Percentiles rank a stretch among this genome's conserved stretches.
phyloP scores from a whole-genome alignment of 176 grass and related monocot species.

The Pontederia crassipes region DNA sequence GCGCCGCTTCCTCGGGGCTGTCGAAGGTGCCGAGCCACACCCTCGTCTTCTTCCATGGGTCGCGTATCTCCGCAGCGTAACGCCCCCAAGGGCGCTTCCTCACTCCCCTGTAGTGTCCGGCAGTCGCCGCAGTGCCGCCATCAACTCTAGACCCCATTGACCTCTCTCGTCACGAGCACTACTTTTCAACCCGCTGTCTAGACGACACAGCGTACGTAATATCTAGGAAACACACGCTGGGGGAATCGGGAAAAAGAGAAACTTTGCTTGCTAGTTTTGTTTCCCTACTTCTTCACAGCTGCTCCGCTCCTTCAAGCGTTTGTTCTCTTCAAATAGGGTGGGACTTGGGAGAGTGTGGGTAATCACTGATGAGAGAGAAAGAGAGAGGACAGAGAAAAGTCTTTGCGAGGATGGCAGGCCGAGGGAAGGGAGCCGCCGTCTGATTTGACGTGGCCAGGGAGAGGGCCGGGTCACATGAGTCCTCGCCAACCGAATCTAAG shows the following conservation, averaged over 20 bases:
- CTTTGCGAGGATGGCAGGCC: no score
- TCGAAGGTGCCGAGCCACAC: constrained; percentile 98
- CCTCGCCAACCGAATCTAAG: neutral
- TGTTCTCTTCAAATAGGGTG: no score
- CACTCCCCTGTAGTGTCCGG: constrained; percentile 65
- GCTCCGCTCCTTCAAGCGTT: no score
- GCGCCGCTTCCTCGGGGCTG: constrained; percentile 74
- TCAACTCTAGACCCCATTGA: neutral
- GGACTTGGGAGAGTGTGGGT: no score
- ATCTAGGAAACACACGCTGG: no score
- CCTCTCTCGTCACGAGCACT: neutral
- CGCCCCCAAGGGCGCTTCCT: constrained; percentile 86
- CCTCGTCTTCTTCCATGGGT: constrained; percentile 86
- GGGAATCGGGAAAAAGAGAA: no score
- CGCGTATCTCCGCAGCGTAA: constrained; percentile 94
- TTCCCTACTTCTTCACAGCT: no score
- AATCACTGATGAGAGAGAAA: no score
- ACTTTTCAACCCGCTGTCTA: no score
- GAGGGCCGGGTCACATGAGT: constrained; percentile 2
- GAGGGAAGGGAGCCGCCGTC: constrained; percentile 44
- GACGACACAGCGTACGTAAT: no score
- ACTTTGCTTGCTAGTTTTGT: no score
- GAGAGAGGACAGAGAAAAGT: no score
- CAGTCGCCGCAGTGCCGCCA: neutral
- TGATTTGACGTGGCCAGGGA: constrained; percentile 66